Conservation (phyloP, 305 asterid species). For the Lippia alba region DNA sequence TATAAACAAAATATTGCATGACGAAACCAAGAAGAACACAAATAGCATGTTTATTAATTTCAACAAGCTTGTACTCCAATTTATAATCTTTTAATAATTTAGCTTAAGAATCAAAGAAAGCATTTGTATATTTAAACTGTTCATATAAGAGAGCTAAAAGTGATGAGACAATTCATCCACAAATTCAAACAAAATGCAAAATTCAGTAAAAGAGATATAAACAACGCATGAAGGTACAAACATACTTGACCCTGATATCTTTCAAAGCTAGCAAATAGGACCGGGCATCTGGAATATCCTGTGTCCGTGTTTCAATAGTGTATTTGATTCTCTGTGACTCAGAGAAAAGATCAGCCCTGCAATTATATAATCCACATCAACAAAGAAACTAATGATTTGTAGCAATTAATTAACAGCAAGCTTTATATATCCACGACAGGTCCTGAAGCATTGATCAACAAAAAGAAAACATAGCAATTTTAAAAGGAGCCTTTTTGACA, state of each 20-base stretch:
- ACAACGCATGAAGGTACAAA: conserved; percentile 32
- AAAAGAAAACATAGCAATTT: not conserved
- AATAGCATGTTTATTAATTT: conserved; percentile 14
- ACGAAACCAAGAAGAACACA: conserved; percentile 8
- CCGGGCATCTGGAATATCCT: conserved; percentile 86
- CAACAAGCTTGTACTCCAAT: conserved; percentile 24
- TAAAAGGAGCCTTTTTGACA: not conserved
- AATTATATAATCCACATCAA: conserved; percentile 30
- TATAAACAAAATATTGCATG: conserved; percentile 2
- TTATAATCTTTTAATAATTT: conserved; percentile 6
- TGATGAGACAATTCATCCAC: conserved; percentile 13
- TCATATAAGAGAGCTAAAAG: conserved; percentile 8
- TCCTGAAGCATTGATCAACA: conserved; percentile 1
- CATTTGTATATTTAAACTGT: conserved; percentile 15
- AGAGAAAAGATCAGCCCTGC: conserved; percentile 80
- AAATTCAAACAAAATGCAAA: not conserved
- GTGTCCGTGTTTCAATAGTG: conserved; percentile 71
- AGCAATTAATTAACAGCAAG: conserved; percentile 1
- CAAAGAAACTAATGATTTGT: conserved; percentile 2
- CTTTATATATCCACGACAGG: conserved; percentile 5
- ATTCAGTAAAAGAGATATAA: not conserved
- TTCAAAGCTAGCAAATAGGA: conserved; percentile 72
- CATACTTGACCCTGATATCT: conserved; percentile 91
- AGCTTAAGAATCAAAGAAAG: conserved; percentile 11
- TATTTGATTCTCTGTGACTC: conserved; percentile 87